Evolutionary conservation across 1,284 basidiomycete species (phyloP).

Genomic region (Tremellales sp.): DNA sequence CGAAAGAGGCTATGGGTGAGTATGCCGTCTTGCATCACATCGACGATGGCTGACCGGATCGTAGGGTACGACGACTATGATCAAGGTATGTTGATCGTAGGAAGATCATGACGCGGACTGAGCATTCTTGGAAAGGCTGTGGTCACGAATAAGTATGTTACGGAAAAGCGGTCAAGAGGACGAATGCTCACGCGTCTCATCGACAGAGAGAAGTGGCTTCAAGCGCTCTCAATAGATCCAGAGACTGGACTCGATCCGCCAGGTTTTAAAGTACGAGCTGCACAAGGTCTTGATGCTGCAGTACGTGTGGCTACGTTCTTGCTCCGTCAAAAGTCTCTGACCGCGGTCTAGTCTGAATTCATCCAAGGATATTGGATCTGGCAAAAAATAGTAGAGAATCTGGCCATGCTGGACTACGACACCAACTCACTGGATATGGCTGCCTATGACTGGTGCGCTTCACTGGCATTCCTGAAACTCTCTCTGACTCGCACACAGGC

Average conservation of each 20-base stretch:
- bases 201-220: constrained; percentile 82
- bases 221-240: constrained; percentile 84
- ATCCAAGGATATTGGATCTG: constrained; percentile 93
- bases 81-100: constrained; percentile 26
- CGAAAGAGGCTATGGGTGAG: constrained; percentile 48
- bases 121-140: constrained; percentile 12
- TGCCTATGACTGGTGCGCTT: constrained; percentile 72
- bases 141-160: constrained; percentile 24
- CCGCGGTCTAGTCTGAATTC: constrained; percentile 61
- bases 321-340: constrained; percentile 54
- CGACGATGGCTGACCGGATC: constrained; percentile 6
- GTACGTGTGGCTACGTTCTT: constrained; percentile 17
- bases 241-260: constrained; percentile 86
- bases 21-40: not conserved
- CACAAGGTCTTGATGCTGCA: constrained; percentile 65
- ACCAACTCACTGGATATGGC: constrained; percentile 83
- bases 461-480: not conserved
- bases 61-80: constrained; percentile 61
- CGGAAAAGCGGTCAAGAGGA: not conserved
- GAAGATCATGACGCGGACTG: constrained; percentile 1
- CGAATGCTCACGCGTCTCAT: constrained; percentile 67
- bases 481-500: constrained; percentile 35
- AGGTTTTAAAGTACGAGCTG: constrained; percentile 84
- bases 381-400: constrained; percentile 89
- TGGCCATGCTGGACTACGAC: constrained; percentile 86